These are phyloP conservation scores for Oropetium thomaeum DNA, from an alignment of 176 grass and related monocot species.

Conservation along the genomic window DNA sequence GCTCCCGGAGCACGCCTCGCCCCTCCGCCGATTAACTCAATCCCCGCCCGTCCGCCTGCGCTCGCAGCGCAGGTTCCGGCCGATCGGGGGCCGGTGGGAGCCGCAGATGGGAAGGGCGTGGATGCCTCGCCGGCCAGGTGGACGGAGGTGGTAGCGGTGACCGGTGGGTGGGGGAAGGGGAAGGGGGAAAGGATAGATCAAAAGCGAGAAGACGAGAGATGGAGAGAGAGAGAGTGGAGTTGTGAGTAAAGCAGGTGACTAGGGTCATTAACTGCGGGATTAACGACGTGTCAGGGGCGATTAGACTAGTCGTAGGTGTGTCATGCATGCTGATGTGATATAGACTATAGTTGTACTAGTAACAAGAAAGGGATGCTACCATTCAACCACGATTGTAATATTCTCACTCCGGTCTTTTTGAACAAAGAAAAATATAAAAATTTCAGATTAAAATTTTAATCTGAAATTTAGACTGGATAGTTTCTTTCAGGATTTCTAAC, in stretches of 20 bases:
- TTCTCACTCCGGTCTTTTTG: no score
- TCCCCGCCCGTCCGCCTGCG: not conserved
- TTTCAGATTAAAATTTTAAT: no score
- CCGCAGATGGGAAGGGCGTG: no score
- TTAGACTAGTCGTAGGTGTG: no score
- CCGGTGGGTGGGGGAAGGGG: not conserved
- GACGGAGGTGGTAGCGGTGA: not conserved
- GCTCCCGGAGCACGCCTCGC: not conserved
- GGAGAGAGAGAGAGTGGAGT: not conserved
- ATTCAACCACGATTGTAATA: no score
- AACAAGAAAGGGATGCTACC: no score
- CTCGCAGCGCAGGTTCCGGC: conserved; percentile 27
- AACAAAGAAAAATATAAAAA: no score
- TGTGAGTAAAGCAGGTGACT: not conserved
- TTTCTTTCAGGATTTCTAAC: no score
- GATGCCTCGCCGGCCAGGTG: not conserved
- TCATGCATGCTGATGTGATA: no score
- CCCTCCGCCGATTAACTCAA: not conserved
- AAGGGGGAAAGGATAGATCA: conserved; percentile 22
- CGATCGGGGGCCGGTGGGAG: conserved; percentile 30
- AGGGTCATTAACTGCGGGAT: not conserved
- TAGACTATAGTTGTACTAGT: no score
- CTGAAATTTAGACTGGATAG: no score
- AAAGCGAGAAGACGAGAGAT: not conserved
- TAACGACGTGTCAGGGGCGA: not conserved